Percentiles rank a stretch among this genome's conserved stretches.
phyloP scores from a whole-genome alignment of 805 yeast species.

The Sungouiozyma ichnusensis region DNA sequence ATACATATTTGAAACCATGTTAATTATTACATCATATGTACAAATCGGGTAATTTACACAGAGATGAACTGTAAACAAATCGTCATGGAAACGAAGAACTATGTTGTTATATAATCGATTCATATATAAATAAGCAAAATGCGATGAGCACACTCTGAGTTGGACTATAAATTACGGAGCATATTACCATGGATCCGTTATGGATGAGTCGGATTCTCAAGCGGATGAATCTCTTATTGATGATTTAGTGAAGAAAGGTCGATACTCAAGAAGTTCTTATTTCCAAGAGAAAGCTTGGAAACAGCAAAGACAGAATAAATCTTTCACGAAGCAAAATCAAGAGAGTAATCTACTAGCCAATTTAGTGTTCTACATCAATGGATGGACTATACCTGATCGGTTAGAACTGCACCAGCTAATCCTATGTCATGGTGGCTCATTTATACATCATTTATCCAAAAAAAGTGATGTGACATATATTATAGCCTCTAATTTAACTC shows the following conservation, averaged over 20 bases:
- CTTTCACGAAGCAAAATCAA: slow-evolving; percentile 4
- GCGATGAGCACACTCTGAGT: no score
- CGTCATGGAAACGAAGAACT: neutral
- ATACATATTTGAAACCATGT: neutral
- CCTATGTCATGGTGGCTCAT: slow-evolving; percentile 70
- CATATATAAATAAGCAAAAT: neutral
- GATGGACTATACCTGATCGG: slow-evolving; percentile 77
- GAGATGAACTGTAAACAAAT: neutral
- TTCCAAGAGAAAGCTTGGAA: slow-evolving; percentile 16
- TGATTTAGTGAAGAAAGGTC: neutral
- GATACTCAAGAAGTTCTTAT: slow-evolving; percentile 14
- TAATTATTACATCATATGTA: neutral
- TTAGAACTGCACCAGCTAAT: slow-evolving; percentile 60
- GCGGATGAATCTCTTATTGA: neutral
- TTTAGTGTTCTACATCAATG: slow-evolving; percentile 73
- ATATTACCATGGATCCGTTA: no score
- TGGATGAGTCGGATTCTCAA: neutral
- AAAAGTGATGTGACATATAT: slow-evolving; percentile 78
- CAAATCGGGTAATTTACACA: neutral
- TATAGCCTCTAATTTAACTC: slow-evolving; percentile 68
- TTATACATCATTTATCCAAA: slow-evolving; percentile 54
- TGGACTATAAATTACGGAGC: no score
- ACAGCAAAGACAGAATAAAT: slow-evolving; percentile 18
- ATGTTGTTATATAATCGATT: neutral
- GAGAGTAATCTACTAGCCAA: slow-evolving; percentile 43